Base-by-base conservation (phyloP, 1,284 basidiomycete genomes). In the Crucibulum parvulum region DNA sequence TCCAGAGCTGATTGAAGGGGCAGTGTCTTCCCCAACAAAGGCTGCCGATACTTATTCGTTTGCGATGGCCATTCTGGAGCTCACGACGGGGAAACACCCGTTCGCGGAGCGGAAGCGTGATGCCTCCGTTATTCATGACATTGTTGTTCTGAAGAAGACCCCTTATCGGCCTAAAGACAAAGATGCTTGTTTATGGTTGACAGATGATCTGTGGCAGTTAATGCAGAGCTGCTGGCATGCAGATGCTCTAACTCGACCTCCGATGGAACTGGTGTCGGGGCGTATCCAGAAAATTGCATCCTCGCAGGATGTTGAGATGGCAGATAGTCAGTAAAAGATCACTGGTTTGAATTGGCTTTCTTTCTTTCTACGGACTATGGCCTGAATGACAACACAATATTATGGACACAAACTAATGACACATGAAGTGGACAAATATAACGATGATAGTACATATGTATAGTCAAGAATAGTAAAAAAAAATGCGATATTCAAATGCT, bases 61-160 rank as follows among this genome's bases (percentile, higher is more conserved):
- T 56, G 83, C 80, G 6, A 88, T 88, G 87, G 77, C 82, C 13
- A 76, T 85, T 47, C 74, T 87, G 16, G 86, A 88, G 64, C 76
- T 87, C 51, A 66, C 84, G 46, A 86, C 84, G 4, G 77, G 78
- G 53, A 79, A 80, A 51, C 69, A 69, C 43, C 87, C 87, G 0
- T 87, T 81, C 65, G 69, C 79, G 7, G 74, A 84, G 55, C 75
- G 75, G 50, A 81, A 72, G 63, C 73, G 80, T 24, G 84, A 86
- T 62, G 72, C 82, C 11, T 71, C 76, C 35, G 84, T 88, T 37
- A 78, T 87, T 46, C 75, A 73, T 58, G 78, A 80, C 58, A 73
- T 86, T 16, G 62, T 75, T 1, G 66, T 70, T 2, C 66, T 75
- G 47, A 69, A 72, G 45, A 68, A 74, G 59, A 71, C 67, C 9